Conservation (phyloP, 352 stramenopile genomes). For the Globisporangium ultimum region DNA sequence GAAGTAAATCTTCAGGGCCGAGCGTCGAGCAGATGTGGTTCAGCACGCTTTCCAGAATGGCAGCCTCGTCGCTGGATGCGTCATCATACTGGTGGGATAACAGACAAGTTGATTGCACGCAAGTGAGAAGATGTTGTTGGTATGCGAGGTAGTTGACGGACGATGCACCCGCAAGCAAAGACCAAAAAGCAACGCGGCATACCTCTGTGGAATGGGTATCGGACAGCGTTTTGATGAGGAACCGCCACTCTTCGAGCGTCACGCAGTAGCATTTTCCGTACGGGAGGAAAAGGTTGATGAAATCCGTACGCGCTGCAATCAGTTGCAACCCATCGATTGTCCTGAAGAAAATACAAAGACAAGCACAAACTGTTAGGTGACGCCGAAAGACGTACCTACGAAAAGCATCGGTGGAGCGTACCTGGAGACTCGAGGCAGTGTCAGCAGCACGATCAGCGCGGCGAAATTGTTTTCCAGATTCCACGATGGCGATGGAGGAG, state of each 20-base stretch:
- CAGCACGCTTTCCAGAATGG: conserved; percentile 61
- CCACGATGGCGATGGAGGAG: conserved; percentile 16
- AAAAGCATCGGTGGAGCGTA: conserved; percentile 15
- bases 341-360: conserved; percentile 13
- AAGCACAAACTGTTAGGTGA: not conserved
- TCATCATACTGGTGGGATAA: conserved; percentile 8
- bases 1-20: conserved; percentile 65
- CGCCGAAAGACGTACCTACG: not conserved
- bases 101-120: not conserved
- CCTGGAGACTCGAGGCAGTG: conserved; percentile 53
- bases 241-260: conserved; percentile 73
- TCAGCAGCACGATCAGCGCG: conserved; percentile 58
- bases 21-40: conserved; percentile 72
- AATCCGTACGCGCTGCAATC: conserved; percentile 42
- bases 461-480: conserved; percentile 56
- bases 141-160: too few species aligned
- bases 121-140: not conserved
- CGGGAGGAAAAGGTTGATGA: conserved; percentile 65
- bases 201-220: conserved; percentile 33
- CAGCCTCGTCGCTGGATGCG: conserved; percentile 22
- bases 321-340: conserved; percentile 61
- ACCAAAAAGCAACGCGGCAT: not conserved
- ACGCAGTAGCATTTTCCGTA: conserved; percentile 70
- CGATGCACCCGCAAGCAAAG: not conserved
- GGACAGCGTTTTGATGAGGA: conserved; percentile 66